Evolutionary conservation across 805 yeast species (phyloP).

Genomic region (Saturnispora kantuleensis): DNA sequence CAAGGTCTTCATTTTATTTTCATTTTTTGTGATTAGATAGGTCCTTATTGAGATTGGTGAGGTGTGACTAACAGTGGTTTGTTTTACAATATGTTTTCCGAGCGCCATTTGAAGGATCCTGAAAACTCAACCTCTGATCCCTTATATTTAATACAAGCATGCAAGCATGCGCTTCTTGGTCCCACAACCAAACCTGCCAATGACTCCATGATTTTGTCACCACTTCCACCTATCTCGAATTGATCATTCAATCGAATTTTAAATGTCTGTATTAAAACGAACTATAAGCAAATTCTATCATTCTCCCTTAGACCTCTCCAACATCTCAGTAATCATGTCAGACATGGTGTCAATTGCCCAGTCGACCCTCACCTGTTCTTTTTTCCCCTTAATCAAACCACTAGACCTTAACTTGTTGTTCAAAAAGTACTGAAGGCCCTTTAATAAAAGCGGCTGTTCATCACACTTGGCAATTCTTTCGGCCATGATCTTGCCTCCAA

Average conservation of each 20-base stretch:
- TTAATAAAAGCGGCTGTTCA: constrained; percentile 46
- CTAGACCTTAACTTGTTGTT: constrained; percentile 36
- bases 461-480: constrained; percentile 40
- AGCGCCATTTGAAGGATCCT: too few species aligned
- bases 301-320: constrained; percentile 5
- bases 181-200: too few species aligned
- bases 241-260: neutral
- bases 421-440: constrained; percentile 59
- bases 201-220: too few species aligned
- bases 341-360: constrained; percentile 58
- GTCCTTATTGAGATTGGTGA: too few species aligned
- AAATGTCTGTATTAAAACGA: neutral
- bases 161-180: too few species aligned
- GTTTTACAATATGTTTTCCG: too few species aligned
- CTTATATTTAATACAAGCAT: too few species aligned
- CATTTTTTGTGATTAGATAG: too few species aligned
- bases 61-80: too few species aligned
- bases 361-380: constrained; percentile 44
- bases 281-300: neutral
- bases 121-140: too few species aligned
- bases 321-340: constrained; percentile 40
- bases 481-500: constrained; percentile 24
- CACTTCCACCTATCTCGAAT: too few species aligned
- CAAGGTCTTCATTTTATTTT: too few species aligned
- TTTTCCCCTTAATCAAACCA: constrained; percentile 41